Percentiles rank a stretch among this genome's conserved stretches.
Conservation (phyloP, 352 stramenopile genomes). For the Pythium scleroteichum region DNA sequence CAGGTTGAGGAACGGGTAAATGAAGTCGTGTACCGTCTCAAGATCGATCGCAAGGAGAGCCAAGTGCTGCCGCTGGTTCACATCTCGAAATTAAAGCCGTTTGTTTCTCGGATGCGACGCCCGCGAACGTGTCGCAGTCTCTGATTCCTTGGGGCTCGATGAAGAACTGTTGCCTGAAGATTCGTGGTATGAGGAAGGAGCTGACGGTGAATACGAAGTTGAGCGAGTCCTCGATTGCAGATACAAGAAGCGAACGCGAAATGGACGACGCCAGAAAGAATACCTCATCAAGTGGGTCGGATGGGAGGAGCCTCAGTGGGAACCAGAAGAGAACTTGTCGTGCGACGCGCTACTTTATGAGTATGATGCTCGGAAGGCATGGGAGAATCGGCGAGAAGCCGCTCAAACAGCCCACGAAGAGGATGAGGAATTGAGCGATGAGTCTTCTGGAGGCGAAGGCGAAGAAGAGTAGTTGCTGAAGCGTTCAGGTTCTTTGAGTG, state of each 20-base stretch:
- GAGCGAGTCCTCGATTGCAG: conserved; percentile 13
- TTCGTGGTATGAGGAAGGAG: conserved; percentile 5
- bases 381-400: conserved; percentile 5
- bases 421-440: not conserved
- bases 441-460: not conserved
- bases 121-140: not conserved
- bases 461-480: not conserved
- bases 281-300: conserved; percentile 31
- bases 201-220: conserved; percentile 18
- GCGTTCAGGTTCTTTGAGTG: no score
- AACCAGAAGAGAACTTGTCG: conserved; percentile 21
- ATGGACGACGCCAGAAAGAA: conserved; percentile 21
- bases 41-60: not conserved
- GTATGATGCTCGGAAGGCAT: conserved; percentile 17
- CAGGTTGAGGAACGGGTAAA: conserved; percentile 6
- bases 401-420: conserved; percentile 15
- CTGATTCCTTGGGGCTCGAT: not conserved
- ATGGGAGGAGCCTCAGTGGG: conserved; percentile 28
- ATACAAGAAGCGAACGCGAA: not conserved
- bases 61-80: conserved; percentile 5
- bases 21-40: conserved; percentile 7
- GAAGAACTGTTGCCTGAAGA: conserved; percentile 18
- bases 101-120: not conserved
- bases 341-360: conserved; percentile 18
- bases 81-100: conserved; percentile 18